Percentiles rank a stretch among this genome's conserved stretches.
phyloP scores from a whole-genome alignment of 2,329 filamentous ascomycete genomes.

The Penicillium sp. region DNA sequence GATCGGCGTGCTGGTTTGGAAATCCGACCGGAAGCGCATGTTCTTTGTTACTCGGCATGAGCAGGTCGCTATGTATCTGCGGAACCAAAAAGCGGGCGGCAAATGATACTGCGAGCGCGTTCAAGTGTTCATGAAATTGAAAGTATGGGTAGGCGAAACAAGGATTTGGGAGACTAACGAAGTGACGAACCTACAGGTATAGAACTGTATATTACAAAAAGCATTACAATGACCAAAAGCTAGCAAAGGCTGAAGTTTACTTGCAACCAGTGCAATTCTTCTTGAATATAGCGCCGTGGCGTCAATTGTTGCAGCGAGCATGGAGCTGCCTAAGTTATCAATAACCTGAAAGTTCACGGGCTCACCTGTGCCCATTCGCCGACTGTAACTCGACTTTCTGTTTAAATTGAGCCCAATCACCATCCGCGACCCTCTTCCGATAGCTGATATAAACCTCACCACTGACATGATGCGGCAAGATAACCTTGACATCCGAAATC shows the following conservation, averaged over 20 bases:
- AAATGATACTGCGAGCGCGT: neutral
- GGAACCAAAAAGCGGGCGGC: conserved; percentile 53
- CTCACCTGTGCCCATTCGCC: neutral
- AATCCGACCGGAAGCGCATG: conserved; percentile 73
- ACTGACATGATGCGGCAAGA: conserved; percentile 9
- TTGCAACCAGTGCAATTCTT: too few species aligned
- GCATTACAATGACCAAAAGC: neutral
- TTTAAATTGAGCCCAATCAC: conserved; percentile 6
- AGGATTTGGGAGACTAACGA: conserved; percentile 12
- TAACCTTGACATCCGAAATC: conserved; percentile 13
- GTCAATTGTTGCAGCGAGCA: too few species aligned
- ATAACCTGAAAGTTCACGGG: too few species aligned
- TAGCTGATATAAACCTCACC: conserved; percentile 14
- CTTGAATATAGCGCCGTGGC: too few species aligned
- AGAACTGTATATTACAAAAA: conserved; percentile 17
- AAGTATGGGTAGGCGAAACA: neutral
- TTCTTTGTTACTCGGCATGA: conserved; percentile 94
- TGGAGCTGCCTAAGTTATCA: too few species aligned
- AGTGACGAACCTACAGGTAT: conserved; percentile 22
- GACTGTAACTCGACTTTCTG: neutral
- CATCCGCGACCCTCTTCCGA: neutral
- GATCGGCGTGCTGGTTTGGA: conserved; percentile 87
- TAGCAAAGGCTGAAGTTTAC: neutral
- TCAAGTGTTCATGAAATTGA: neutral
- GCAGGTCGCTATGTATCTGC: conserved; percentile 80